Percentiles rank a stretch among this genome's conserved stretches.
phyloP scores from a whole-genome alignment of 148 eudicot species.

The Cornus florida region DNA sequence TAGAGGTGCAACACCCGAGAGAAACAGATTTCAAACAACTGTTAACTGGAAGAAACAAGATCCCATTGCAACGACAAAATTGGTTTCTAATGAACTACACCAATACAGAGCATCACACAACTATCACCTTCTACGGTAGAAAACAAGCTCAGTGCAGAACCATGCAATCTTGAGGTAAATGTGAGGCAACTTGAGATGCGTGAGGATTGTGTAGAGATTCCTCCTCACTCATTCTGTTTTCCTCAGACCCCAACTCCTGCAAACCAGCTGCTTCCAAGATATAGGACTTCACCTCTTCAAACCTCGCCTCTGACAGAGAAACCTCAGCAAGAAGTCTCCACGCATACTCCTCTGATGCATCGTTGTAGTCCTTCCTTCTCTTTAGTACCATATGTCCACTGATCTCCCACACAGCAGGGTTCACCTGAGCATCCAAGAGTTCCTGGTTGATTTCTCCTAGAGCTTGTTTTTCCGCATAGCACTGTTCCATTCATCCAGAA shows the following conservation, averaged over 20 bases:
- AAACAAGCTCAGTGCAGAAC: constrained; percentile 21
- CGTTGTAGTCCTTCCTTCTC: constrained; percentile 62
- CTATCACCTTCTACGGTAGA: background rate
- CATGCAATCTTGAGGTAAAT: constrained; percentile 23
- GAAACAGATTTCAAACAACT: too few species aligned
- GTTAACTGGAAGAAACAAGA: too few species aligned
- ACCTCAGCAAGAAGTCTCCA: constrained; percentile 80
- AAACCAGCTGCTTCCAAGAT: constrained; percentile 48
- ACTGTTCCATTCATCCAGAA: constrained; percentile 36
- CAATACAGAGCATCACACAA: background rate
- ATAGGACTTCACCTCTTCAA: constrained; percentile 47
- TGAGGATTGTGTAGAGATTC: constrained; percentile 10
- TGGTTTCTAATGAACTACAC: background rate
- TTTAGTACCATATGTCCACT: constrained; percentile 83
- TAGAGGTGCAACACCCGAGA: too few species aligned
- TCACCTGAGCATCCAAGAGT: constrained; percentile 75
- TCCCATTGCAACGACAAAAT: background rate
- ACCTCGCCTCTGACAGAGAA: constrained; percentile 67
- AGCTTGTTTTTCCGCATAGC: constrained; percentile 88
- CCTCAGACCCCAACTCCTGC: constrained; percentile 21
- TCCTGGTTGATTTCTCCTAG: constrained; percentile 62
- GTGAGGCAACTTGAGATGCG: constrained; percentile 8
- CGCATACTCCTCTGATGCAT: constrained; percentile 66
- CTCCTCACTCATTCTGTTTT: constrained; percentile 3
- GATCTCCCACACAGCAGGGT: constrained; percentile 90